phyloP scores from a whole-genome alignment of 1,284 basidiomycete species.

The Lentinula novae-zelandiae region DNA sequence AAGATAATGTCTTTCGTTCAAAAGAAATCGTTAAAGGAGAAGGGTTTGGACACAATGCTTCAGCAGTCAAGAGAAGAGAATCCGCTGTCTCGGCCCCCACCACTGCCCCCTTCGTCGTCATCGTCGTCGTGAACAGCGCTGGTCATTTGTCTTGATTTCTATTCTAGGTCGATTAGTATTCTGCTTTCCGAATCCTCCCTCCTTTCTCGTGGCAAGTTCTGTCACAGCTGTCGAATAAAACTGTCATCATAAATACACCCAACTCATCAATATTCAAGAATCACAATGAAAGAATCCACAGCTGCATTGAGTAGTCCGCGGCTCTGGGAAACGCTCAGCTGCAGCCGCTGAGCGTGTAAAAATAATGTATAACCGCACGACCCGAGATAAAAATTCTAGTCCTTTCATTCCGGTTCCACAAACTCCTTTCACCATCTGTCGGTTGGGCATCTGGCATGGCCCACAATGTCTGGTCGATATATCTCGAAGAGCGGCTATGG shows the following conservation, averaged over 20 bases:
- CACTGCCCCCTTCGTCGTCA: constrained; percentile 19
- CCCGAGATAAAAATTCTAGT: not conserved
- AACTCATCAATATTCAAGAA: not conserved
- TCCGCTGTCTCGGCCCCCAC: constrained; percentile 57
- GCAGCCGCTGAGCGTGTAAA: not conserved
- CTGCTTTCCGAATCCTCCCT: not conserved
- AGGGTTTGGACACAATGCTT: constrained; percentile 72
- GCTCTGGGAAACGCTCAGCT: not conserved
- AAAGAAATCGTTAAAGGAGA: constrained; percentile 80
- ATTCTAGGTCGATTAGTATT: not conserved
- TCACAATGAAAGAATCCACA: not conserved
- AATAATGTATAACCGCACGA: not conserved
- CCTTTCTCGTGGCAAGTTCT: not conserved
- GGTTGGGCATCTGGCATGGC: not conserved
- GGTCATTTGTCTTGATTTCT: not conserved
- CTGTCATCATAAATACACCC: not conserved
- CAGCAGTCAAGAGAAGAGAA: constrained; percentile 81
- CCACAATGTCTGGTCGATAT: constrained; percentile 1
- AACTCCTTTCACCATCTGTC: not conserved
- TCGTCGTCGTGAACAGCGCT: not conserved
- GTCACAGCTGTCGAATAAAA: not conserved
- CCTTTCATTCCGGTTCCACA: not conserved
- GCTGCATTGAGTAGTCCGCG: not conserved
- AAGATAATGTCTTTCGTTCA: not conserved
- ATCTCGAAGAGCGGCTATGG: not conserved